phyloP scores from a whole-genome alignment of 2,329 filamentous ascomycete species.

The Colletotrichum sp. region DNA sequence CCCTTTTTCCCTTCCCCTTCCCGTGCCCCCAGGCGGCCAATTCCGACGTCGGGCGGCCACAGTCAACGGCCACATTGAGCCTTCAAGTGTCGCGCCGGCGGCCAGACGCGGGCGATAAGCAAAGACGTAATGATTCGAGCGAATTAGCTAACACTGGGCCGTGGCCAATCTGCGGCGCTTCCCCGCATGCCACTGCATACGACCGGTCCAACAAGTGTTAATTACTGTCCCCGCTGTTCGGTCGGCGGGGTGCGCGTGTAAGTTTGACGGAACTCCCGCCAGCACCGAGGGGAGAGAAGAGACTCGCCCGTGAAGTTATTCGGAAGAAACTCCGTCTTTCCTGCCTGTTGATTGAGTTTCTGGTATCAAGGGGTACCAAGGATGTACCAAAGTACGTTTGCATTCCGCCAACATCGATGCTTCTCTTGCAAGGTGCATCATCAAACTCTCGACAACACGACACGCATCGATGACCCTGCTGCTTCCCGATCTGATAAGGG shows the following conservation, averaged over 20 bases:
- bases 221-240: background rate
- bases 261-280: background rate
- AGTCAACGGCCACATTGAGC: slow-evolving; percentile 6
- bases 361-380: background rate
- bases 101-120: slow-evolving; percentile 14
- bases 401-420: background rate
- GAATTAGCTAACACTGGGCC: slow-evolving; percentile 11
- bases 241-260: background rate
- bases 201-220: background rate
- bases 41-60: slow-evolving; percentile 32
- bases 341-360: background rate
- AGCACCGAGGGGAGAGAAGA: background rate
- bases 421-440: background rate
- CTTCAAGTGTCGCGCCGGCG: background rate
- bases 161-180: slow-evolving; percentile 5
- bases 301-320: background rate
- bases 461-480: background rate
- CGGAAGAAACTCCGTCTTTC: background rate
- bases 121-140: slow-evolving; percentile 8
- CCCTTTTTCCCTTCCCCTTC: background rate
- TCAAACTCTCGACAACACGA: background rate
- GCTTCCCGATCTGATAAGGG: background rate
- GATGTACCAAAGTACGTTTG: background rate
- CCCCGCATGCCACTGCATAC: background rate
- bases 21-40: slow-evolving; percentile 27